A percentile compares a stretch with the other conserved stretches of the same genome.
Evolutionary conservation across 352 stramenopile species (phyloP).

Genomic region (Phytophthora fragariaefolia): DNA sequence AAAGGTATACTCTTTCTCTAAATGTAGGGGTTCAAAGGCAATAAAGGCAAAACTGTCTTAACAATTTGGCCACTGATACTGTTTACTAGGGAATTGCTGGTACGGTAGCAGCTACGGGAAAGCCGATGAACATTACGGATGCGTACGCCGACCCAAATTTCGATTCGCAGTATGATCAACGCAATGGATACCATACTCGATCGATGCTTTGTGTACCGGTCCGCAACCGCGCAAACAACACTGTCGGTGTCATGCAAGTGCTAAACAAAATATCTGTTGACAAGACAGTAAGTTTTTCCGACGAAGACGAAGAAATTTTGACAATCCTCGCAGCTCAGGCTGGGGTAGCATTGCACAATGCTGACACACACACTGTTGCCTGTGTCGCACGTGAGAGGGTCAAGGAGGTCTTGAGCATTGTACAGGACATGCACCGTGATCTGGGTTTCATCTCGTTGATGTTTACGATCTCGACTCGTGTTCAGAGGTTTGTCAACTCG

Average conservation of each 20-base stretch:
- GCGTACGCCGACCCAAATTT: conserved; percentile 95
- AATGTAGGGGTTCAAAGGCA: neutral
- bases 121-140: conserved; percentile 91
- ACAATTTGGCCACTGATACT: neutral
- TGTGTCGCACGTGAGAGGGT: conserved; percentile 65
- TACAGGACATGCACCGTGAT: conserved; percentile 92
- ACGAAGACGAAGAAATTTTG: conserved; percentile 90
- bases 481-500: conserved; percentile 88
- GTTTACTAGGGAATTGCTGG: conserved; percentile 84
- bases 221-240: conserved; percentile 72
- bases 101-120: conserved; percentile 79
- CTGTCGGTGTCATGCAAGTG: conserved; percentile 91
- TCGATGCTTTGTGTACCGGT: conserved; percentile 94
- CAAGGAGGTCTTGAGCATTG: conserved; percentile 87
- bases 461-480: conserved; percentile 91
- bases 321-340: conserved; percentile 86
- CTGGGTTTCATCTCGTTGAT: conserved; percentile 91
- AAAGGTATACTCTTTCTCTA: conserved; percentile 46
- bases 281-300: conserved; percentile 72
- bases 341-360: conserved; percentile 89
- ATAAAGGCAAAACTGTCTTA: too few species aligned
- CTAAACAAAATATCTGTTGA: conserved; percentile 84
- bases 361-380: conserved; percentile 69
- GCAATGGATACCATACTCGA: conserved; percentile 92
- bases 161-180: conserved; percentile 90